Evolutionary conservation across 345 rosid genomes (phyloP), one percentile per base, ranked within the genome.

Genomic region (Populus pruinosa): DNA sequence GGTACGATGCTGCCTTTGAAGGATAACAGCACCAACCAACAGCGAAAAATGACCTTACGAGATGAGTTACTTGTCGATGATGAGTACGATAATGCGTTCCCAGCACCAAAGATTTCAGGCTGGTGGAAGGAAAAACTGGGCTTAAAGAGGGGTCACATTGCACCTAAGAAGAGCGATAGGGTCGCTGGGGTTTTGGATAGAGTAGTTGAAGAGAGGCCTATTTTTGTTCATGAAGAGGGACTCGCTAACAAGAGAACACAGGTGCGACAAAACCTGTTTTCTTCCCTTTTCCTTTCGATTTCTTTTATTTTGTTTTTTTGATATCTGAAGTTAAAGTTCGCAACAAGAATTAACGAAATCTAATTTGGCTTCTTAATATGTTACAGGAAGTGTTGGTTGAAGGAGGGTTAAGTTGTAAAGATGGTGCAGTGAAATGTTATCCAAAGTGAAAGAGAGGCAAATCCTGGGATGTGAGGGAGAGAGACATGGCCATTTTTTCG

Each of bases 1-100:
- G 97, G 98, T 13, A 81, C 71, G 87, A 70, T 92, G 84, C 56
- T 92, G 83, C 98, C 98, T 38, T 65, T 59, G 82, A 89, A 87
- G 86, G 90, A 85, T 41, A 71, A 83, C 73, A 71, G 82, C 71
- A 70, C 47, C 39, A 78, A 71, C 73, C 79, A 79, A 76, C 41
- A 73, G 8, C 80, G 89, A 44, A 88, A 89, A 86, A 82, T 77
- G 84, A 94, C 98, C 39, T 62, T 94, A 31, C 71, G 89, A 75
- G 93, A 94, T 5, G 93, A 91, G 53, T 81, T 94, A 71, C 88
- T 81, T 21, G 85, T 33, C 38, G 90, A 78, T 39, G 90, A 85
- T 62, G 92, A 86, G 35, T 83, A 81, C 21, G 56, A 73, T 6
- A 59, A 74, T 63, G 71, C 16, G 23, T 81, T 64, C 79, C 83